Percentiles rank a stretch among this genome's conserved stretches.
These are phyloP conservation scores for Diaporthe ampelina DNA, from an alignment of 2,329 filamentous ascomycete genomes.

Conservation along the genomic window DNA sequence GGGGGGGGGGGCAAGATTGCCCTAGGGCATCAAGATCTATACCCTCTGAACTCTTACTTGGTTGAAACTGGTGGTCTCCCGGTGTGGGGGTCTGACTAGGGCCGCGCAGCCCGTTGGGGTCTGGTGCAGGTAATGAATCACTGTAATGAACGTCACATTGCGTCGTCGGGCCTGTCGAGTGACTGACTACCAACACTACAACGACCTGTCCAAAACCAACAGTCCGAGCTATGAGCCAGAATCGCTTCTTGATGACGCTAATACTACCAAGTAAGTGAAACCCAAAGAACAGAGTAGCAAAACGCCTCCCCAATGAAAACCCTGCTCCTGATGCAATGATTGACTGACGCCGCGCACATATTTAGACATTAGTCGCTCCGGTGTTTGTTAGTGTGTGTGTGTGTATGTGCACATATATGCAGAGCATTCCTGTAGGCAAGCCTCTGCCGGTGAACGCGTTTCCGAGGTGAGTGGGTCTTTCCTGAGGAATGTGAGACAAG, in stretches of 20 bases:
- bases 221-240: neutral
- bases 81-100: neutral
- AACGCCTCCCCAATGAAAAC: conserved; percentile 13
- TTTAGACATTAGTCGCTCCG: conserved; percentile 31
- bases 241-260: conserved; percentile 26
- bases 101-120: too few species aligned
- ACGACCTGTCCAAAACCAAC: neutral
- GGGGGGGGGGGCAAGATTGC: neutral
- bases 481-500: neutral
- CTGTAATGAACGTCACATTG: conserved; percentile 9
- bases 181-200: neutral
- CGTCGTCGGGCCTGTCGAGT: neutral
- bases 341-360: conserved; percentile 26
- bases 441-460: neutral
- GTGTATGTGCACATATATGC: neutral
- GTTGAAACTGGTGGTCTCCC: neutral
- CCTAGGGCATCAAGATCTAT: neutral
- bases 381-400: neutral
- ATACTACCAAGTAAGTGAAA: conserved; percentile 4
- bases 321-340: conserved; percentile 25
- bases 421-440: neutral
- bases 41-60: conserved; percentile 5
- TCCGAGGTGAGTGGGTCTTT: neutral
- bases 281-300: neutral
- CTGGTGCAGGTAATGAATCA: conserved; percentile 1